Evolutionary conservation across 1,139 yeast species (phyloP).

Genomic region (Hyphopichia fennica): DNA sequence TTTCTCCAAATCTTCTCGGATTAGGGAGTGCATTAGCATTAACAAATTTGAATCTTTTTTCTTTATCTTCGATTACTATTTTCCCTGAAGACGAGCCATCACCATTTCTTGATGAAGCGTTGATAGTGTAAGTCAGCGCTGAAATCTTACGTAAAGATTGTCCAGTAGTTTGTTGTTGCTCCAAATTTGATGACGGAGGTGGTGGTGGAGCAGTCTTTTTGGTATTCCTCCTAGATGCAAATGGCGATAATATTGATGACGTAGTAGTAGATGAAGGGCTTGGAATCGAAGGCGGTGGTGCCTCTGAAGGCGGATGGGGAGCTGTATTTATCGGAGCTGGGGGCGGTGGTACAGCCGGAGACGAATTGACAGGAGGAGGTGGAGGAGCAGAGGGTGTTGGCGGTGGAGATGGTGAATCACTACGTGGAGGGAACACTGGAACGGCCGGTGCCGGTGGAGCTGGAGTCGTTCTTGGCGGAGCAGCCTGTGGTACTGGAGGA

Average conservation of each 20-base stretch:
- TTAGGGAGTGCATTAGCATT: slow-evolving; percentile 74
- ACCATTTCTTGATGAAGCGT: slow-evolving; percentile 18
- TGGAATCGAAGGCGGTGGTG: slow-evolving; percentile 18
- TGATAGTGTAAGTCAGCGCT: slow-evolving; percentile 59
- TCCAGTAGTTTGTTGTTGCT: slow-evolving; percentile 50
- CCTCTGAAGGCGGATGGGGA: slow-evolving; percentile 17
- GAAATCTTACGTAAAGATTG: slow-evolving; percentile 53
- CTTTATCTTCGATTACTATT: slow-evolving; percentile 60
- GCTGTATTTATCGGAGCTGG: slow-evolving; percentile 11
- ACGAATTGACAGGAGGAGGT: slow-evolving; percentile 11
- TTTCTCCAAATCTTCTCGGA: slow-evolving; percentile 73
- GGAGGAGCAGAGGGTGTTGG: slow-evolving; percentile 10
- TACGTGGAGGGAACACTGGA: slow-evolving; percentile 10
- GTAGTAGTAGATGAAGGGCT: slow-evolving; percentile 8
- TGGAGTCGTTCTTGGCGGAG: slow-evolving; percentile 1
- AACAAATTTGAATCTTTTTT: slow-evolving; percentile 64
- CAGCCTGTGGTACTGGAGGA: slow-evolving; percentile 11
- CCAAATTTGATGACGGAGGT: slow-evolving; percentile 31
- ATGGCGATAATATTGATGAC: slow-evolving; percentile 4
- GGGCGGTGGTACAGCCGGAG: slow-evolving; percentile 11
- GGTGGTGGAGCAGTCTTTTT: slow-evolving; percentile 34
- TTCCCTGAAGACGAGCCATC: slow-evolving; percentile 18
- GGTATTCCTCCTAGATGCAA: not conserved
- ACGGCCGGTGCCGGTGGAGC: slow-evolving; percentile 6
- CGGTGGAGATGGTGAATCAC: slow-evolving; percentile 7